Base-by-base conservation (phyloP, 805 yeast genomes). In the Saturnispora serradocipensis region DNA sequence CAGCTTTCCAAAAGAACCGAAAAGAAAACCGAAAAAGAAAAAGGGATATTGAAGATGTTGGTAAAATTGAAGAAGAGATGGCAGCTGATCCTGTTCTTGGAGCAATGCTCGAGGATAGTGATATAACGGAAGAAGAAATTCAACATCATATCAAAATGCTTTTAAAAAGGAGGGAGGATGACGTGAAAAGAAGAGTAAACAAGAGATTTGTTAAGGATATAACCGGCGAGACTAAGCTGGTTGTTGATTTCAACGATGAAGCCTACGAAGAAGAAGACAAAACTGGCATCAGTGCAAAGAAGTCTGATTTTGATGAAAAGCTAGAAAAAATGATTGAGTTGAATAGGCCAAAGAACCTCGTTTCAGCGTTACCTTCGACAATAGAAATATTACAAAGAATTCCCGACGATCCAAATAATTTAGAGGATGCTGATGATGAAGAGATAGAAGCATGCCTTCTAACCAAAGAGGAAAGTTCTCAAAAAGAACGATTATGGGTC, bases 401-500 rank as follows among this genome's bases (percentile, higher is more conserved):
- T 2, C 66, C 78, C 0, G 86, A 84, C 28, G 83, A 79, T 46
- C 84, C 77, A 2, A 72, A 80, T 47, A 72, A 84, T 44, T 81
- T 82, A 8, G 96, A 88, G 59, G 54, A 51, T 20, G 43, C 54
- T 4, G 95, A 87, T 58, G 97, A 89, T 62, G 91, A 82, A 13
- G 96, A 88, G 58, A 72, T 88, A 11, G 80, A 79, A 4, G 68
- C 71, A 0, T 73, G 82, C 34, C 61, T 87, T 43, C 71, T 93
- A 46, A 74, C 78, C 2, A 81, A 76, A 50, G 88, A 83, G 48
- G 97, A 90, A 55, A 75, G 82, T 10, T 74, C 70, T 52, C 64
- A 84, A 56, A 93, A 91, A 65, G 90, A 88, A 58, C 75, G 85
- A 54, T 79, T 90, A 3, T 93, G 99, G 98, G 81, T 86, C 50